These are phyloP conservation scores for Panicum miliaceum DNA, from an alignment of 176 grass and related monocot genomes.

Conservation along the genomic window DNA sequence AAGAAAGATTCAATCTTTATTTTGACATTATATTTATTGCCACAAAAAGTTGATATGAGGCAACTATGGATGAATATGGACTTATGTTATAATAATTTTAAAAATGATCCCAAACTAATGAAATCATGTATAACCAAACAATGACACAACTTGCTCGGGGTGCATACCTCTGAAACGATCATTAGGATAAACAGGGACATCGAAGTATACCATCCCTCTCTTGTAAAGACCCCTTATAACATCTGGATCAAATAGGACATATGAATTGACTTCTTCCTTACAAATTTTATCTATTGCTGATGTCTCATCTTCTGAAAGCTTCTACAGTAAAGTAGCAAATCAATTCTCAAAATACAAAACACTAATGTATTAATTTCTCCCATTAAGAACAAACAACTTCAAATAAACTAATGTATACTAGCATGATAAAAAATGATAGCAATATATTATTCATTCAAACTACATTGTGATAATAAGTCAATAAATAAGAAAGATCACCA, in stretches of 20 bases:
- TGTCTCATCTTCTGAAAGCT: constrained; percentile 88
- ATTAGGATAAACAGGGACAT: constrained; percentile 92
- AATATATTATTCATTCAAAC: constrained; percentile 8
- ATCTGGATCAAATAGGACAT: constrained; percentile 85
- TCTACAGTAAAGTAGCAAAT: constrained; percentile 55
- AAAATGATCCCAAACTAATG: background rate
- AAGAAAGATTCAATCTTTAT: background rate
- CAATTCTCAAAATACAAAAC: constrained; percentile 29
- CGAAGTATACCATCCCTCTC: constrained; percentile 87
- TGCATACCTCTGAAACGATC: constrained; percentile 92
- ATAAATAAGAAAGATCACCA: background rate
- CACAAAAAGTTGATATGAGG: background rate
- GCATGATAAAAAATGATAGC: background rate
- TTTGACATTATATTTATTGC: background rate
- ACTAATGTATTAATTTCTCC: constrained; percentile 19
- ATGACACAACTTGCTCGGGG: background rate
- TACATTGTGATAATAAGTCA: background rate
- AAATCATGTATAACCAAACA: constrained; percentile 30
- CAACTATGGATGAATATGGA: constrained; percentile 8
- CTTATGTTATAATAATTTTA: background rate
- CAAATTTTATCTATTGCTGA: constrained; percentile 94
- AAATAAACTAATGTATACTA: background rate
- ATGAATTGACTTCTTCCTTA: constrained; percentile 97
- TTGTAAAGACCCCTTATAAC: constrained; percentile 77
- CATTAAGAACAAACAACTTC: constrained; percentile 3